Evolutionary conservation across 306 rosid genomes (phyloP), one percentile per base, ranked within the genome.

Genomic region (Betula pendula): DNA sequence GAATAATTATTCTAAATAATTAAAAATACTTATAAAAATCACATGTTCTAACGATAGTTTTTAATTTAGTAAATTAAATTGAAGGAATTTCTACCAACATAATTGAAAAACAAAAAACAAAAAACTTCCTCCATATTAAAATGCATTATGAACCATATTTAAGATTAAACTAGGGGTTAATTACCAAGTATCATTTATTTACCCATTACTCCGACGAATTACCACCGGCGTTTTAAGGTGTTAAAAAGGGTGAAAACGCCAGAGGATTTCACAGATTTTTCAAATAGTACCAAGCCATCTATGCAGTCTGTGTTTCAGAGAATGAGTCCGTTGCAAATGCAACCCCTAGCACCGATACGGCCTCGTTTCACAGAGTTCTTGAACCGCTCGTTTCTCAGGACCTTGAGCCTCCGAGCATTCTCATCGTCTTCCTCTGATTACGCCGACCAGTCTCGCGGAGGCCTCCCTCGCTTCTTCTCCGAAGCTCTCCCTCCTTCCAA

Each of bases 401-500:
- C 76, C 85, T 65, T 77, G 51, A 80, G 43, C 33, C 43, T 85
- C 69, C 85, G 87, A 80, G 84, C 95, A 20, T 84, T 89, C 74
- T 85, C 90, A 6, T 81, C 90, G 59, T 83, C 94, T 20, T 80
- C 88, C 70, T 67, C 79, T n/a, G 86, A 79, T 67, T 84, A 78
- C 66, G 80, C 79, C 24, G 89, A 88, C 76, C 98, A 94, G 68
- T 88, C 97, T 73, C 92, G 96, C 6, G 96, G 96, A 19, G 93
- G 96, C 69, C 97, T 92, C 75, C 95, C 98, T 72, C 97, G 98
- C 22, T 94, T 94, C 83, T 92, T 78, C 83, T 92, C 98, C 50
- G 81, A 84, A n/a, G 68, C 83, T 50, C 93, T 92, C 22, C 98
- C 98, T 81, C 69, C 89, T 81, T 73, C 88, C 65, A 94, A 92